A percentile compares a stretch with the other conserved stretches of the same genome.
These are phyloP conservation scores for Heliamphora exappendiculata DNA, from an alignment of 148 eudicot genomes.

Conservation along the genomic window DNA sequence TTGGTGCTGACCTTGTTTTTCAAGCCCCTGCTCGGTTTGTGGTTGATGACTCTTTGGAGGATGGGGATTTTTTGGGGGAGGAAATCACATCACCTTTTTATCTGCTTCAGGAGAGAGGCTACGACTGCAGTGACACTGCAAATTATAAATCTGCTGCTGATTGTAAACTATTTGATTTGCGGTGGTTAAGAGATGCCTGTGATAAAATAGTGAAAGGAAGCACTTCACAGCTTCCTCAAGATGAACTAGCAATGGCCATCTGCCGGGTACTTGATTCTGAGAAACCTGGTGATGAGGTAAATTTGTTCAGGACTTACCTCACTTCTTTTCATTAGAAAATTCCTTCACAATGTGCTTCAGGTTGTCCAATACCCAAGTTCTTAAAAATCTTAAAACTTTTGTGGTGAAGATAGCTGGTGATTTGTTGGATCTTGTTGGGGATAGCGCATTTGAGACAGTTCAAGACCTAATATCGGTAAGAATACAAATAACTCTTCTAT, in stretches of 20 bases:
- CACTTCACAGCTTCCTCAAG: constrained; percentile 76
- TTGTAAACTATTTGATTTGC: constrained; percentile 57
- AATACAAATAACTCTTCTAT: not conserved
- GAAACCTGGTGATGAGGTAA: constrained; percentile 96
- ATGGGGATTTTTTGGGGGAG: constrained; percentile 40
- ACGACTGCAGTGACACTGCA: constrained; percentile 23
- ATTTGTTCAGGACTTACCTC: not conserved
- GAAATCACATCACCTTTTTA: constrained; percentile 39
- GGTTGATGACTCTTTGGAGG: constrained; percentile 56
- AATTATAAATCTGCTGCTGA: constrained; percentile 22
- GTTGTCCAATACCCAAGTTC: not conserved
- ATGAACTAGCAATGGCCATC: constrained; percentile 88
- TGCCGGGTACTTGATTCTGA: constrained; percentile 90
- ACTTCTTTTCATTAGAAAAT: not conserved
- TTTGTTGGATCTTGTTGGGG: constrained; percentile 92
- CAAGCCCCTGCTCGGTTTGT: constrained; percentile 73
- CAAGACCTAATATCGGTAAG: constrained; percentile 82
- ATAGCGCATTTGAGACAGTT: constrained; percentile 80
- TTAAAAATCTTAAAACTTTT: not conserved
- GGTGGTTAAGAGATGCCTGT: constrained; percentile 78
- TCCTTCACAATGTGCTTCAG: constrained; percentile 2
- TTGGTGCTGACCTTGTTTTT: constrained; percentile 73
- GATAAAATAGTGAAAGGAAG: constrained; percentile 55
- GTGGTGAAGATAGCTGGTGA: constrained; percentile 82
- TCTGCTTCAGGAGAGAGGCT: constrained; percentile 37